These are phyloP conservation scores for Paraconiothyrium sp. DNA, from an alignment of 2,329 filamentous ascomycete genomes.

Conservation along the genomic window DNA sequence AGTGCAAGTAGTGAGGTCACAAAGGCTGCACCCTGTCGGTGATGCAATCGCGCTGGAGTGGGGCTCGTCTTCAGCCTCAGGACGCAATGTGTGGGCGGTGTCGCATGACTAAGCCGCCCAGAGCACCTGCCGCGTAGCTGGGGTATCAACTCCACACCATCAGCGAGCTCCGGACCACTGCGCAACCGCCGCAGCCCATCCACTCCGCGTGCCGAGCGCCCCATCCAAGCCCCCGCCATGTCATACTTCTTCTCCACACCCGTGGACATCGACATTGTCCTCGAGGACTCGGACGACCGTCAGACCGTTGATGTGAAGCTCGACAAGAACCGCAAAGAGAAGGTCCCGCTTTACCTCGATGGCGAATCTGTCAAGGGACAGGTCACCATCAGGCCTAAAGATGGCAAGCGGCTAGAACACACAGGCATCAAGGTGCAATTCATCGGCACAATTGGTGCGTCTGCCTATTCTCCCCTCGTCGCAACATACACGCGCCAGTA, in stretches of 20 bases:
- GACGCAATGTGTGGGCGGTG: slow-evolving; percentile 2
- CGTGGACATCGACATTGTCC: slow-evolving; percentile 98
- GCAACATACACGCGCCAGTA: slow-evolving; percentile 8
- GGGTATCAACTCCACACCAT: slow-evolving; percentile 2
- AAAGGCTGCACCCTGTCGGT: slow-evolving; percentile 13
- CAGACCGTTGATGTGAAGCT: slow-evolving; percentile 97
- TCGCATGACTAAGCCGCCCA: slow-evolving; percentile 20
- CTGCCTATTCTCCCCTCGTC: slow-evolving; percentile 4
- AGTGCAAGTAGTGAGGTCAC: slow-evolving; percentile 9
- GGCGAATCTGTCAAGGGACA: slow-evolving; percentile 97
- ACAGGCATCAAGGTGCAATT: slow-evolving; percentile 99
- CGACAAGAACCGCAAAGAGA: slow-evolving; percentile 96
- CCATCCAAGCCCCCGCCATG: slow-evolving; percentile 64
- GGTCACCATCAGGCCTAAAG: slow-evolving; percentile 94
- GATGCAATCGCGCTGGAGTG: slow-evolving; percentile 19
- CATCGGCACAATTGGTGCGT: slow-evolving; percentile 93
- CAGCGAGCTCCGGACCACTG: background rate
- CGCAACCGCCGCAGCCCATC: slow-evolving; percentile 26
- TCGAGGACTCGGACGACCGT: slow-evolving; percentile 93
- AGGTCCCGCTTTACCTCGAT: slow-evolving; percentile 96
- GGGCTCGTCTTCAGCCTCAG: background rate
- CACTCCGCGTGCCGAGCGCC: slow-evolving; percentile 21
- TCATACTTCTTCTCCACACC: slow-evolving; percentile 95
- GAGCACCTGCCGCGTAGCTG: background rate
- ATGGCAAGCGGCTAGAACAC: slow-evolving; percentile 97